A percentile compares a stretch with the other conserved stretches of the same genome.
Evolutionary conservation across 352 stramenopile genomes (phyloP).

Genomic region (Pythium folliculosum): DNA sequence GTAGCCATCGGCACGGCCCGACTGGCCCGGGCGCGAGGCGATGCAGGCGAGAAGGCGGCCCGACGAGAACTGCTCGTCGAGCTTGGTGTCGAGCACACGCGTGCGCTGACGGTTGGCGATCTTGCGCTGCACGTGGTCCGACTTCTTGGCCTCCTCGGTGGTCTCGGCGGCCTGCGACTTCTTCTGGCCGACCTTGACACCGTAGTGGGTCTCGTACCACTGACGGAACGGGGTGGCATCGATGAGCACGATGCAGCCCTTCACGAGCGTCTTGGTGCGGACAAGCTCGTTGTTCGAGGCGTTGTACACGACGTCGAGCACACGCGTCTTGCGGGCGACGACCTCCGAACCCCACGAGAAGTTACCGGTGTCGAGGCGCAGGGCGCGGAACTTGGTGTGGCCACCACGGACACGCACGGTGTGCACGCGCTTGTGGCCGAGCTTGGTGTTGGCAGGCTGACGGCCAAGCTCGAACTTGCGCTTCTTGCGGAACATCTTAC

Average conservation of each 20-base stretch:
- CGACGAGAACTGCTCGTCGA: constrained; percentile 97
- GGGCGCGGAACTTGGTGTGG: constrained; percentile 98
- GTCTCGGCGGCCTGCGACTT: constrained; percentile 83
- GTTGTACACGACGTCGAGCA: constrained; percentile 99
- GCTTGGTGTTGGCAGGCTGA: constrained; percentile 98
- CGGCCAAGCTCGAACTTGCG: constrained; percentile 98
- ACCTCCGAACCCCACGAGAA: constrained; percentile 99
- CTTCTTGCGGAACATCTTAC: constrained; percentile 98
- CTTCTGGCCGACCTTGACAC: constrained; percentile 90
- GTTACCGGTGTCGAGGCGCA: constrained; percentile 98
- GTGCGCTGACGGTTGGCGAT: constrained; percentile 92
- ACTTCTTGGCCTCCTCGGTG: constrained; percentile 92
- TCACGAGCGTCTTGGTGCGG: constrained; percentile 99
- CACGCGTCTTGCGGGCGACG: constrained; percentile 97
- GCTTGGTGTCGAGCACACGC: constrained; percentile 90
- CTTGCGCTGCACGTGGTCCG: constrained; percentile 93
- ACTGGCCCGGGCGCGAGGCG: constrained; percentile 97
- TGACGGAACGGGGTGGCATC: constrained; percentile 99
- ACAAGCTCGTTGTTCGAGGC: constrained; percentile 99
- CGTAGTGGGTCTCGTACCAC: constrained; percentile 99
- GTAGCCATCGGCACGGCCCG: constrained; percentile 97
- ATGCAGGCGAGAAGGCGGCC: constrained; percentile 97
- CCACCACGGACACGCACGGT: constrained; percentile 95
- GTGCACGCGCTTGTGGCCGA: constrained; percentile 97
- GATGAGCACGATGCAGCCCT: constrained; percentile 98